These are phyloP conservation scores for Kwoniella sp. DNA, from an alignment of 768 basidiomycete species.

Conservation along the genomic window DNA sequence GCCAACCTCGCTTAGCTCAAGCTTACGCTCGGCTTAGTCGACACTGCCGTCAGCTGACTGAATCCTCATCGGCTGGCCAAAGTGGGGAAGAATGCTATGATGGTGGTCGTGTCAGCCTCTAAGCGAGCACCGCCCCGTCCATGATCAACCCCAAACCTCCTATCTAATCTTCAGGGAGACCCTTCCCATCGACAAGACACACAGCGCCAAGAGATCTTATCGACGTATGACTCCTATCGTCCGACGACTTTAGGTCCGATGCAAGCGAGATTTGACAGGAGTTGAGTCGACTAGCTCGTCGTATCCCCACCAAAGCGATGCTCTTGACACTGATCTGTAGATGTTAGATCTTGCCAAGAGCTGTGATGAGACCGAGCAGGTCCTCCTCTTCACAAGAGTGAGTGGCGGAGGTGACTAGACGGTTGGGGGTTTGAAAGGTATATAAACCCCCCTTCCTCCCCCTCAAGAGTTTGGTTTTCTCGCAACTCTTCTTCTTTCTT, in stretches of 20 bases:
- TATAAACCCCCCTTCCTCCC: slow-evolving; percentile 14
- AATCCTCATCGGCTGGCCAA: not conserved
- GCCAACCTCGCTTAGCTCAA: not conserved
- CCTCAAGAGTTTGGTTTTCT: slow-evolving; percentile 8
- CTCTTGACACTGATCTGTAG: not conserved
- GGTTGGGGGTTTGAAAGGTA: slow-evolving; percentile 9
- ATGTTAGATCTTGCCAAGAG: not conserved
- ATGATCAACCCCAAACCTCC: not conserved
- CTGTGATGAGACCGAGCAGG: not conserved
- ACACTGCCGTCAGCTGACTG: not conserved
- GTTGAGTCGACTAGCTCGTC: not conserved
- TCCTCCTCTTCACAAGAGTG: not conserved
- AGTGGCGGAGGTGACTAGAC: not conserved
- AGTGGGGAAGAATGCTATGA: not conserved
- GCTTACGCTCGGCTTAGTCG: not conserved
- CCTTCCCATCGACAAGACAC: not conserved
- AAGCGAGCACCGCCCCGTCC: not conserved
- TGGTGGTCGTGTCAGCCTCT: not conserved
- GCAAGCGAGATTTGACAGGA: not conserved
- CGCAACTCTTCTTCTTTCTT: slow-evolving; percentile 11
- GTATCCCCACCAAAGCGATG: not conserved
- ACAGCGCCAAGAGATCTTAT: not conserved
- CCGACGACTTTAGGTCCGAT: not conserved
- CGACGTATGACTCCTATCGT: not conserved
- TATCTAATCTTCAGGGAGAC: not conserved